Conservation (phyloP, 371 early-diverging fungal genomes). For the Mucor irregularis region DNA sequence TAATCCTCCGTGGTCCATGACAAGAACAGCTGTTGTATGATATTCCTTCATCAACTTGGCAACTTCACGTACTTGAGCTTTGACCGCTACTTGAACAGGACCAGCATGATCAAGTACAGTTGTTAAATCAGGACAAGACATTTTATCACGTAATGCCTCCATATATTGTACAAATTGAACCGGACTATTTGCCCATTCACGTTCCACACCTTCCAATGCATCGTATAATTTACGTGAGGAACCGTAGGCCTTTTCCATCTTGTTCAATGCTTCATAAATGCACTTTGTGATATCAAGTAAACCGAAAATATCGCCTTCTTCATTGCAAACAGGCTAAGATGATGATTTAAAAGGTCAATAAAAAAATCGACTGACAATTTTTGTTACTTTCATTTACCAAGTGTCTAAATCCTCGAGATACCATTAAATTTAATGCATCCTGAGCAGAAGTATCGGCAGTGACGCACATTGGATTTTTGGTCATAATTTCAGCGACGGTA, state of each 20-base stretch:
- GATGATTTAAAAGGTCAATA: background rate
- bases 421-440: conserved; percentile 96
- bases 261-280: conserved; percentile 90
- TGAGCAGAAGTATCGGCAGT: conserved; percentile 80
- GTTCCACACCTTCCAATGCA: conserved; percentile 92
- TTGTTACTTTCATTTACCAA: conserved; percentile 55
- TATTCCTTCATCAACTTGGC: conserved; percentile 86
- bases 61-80: conserved; percentile 89
- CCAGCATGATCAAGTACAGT: conserved; percentile 72
- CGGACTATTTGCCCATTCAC: conserved; percentile 68
- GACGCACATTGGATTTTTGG: conserved; percentile 88
- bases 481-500: conserved; percentile 91
- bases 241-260: conserved; percentile 89
- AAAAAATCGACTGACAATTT: conserved; percentile 11
- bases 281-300: conserved; percentile 94
- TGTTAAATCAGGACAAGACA: conserved; percentile 89
- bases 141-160: conserved; percentile 76
- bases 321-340: conserved; percentile 84
- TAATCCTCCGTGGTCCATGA: conserved; percentile 81
- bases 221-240: conserved; percentile 84
- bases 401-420: conserved; percentile 94
- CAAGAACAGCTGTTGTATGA: conserved; percentile 90
- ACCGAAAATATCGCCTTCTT: conserved; percentile 91
- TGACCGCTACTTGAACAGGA: conserved; percentile 78
- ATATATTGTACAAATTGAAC: conserved; percentile 71